Evolutionary conservation across 1,284 basidiomycete genomes (phyloP), one percentile per base, ranked within the genome.

Genomic region (Peniophora sp.): DNA sequence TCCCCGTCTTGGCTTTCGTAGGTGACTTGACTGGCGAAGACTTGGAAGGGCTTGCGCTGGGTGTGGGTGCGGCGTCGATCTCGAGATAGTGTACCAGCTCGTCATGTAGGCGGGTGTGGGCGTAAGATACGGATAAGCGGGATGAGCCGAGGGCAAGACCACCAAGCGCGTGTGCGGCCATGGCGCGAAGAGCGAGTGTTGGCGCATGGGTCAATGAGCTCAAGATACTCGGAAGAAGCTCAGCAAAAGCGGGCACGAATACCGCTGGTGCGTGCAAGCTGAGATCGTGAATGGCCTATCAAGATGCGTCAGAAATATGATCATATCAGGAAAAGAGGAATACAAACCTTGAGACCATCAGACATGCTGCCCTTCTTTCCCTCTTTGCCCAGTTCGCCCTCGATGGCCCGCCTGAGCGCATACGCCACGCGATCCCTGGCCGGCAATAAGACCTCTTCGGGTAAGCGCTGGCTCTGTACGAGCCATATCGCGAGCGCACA

Each of bases 361-460:
- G 74, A 82, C 2, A 73, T 75, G 2, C 87, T 79, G 0, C 88
- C 88, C 58, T 87, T 90, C 69, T 90, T 90, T 9, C 88, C 88
- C 64, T 91, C 88, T 60, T 87, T 87, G 2, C 88, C 88, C 17
- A 91, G 76, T 53, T 89, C 83, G 11, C 88, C 88, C 52, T 86
- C 83, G 54, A 91, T 77, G n/a, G 82, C 88, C 35, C 87, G 79
- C 49, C 78, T 75, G 9, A 91, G 62, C 2, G 85, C 84, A 51
- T 78, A 81, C 1, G 81, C 74, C 39, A 91, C 85, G 27, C 82
- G 74, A 56, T 80, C 76, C 11, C 72, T 74, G 2, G 83, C 76
- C 15, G 81, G 79, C 15, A 65, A 57, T 14, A 90, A 68, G 14
- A 89, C 74, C 1, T 70, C 65, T 22, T 68, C 65, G 17, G 88